Percentiles rank a stretch among this genome's conserved stretches.
Evolutionary conservation across 495 filamentous ascomycete species (phyloP).

Genomic region (Xylaria cubensis): DNA sequence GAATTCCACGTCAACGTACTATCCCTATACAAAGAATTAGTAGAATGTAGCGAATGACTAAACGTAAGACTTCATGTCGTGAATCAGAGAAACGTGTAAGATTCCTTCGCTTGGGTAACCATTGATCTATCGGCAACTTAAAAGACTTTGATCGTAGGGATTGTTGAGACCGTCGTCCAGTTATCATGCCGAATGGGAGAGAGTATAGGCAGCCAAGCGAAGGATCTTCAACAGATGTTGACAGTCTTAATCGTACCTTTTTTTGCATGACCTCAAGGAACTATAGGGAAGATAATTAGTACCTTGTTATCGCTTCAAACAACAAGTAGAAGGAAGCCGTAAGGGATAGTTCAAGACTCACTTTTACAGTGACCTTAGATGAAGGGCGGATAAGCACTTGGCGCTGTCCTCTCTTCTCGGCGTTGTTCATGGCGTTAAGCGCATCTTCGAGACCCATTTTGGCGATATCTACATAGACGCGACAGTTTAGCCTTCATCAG

Average conservation of each 20-base stretch:
- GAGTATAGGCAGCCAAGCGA: background rate
- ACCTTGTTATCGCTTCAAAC: background rate
- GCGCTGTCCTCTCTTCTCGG: conserved; percentile 98
- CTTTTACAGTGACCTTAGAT: conserved; percentile 98
- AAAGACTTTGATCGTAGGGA: conserved; percentile 90
- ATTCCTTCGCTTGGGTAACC: conserved; percentile 64
- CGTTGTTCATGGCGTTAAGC: conserved; percentile 99
- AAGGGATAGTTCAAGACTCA: background rate
- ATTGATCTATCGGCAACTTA: conserved; percentile 96
- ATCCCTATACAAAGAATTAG: conserved; percentile 73
- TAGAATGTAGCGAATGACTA: conserved; percentile 83
- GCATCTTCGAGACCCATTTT: conserved; percentile 99
- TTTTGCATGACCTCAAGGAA: conserved; percentile 98
- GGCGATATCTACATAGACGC: conserved; percentile 65
- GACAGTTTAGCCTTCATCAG: conserved; percentile 80
- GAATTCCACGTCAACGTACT: conserved; percentile 42
- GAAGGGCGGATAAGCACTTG: conserved; percentile 95
- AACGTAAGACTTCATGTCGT: conserved; percentile 79
- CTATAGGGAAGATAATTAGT: conserved; percentile 33
- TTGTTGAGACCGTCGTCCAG: conserved; percentile 88
- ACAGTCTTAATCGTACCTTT: conserved; percentile 76
- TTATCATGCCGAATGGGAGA: conserved; percentile 91
- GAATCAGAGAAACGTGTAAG: conserved; percentile 91
- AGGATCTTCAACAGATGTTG: background rate
- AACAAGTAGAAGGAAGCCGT: background rate